A percentile compares a stretch with the other conserved stretches of the same genome.
Conservation (phyloP, 352 stramenopile genomes). For the Phytophthora hibernalis region DNA sequence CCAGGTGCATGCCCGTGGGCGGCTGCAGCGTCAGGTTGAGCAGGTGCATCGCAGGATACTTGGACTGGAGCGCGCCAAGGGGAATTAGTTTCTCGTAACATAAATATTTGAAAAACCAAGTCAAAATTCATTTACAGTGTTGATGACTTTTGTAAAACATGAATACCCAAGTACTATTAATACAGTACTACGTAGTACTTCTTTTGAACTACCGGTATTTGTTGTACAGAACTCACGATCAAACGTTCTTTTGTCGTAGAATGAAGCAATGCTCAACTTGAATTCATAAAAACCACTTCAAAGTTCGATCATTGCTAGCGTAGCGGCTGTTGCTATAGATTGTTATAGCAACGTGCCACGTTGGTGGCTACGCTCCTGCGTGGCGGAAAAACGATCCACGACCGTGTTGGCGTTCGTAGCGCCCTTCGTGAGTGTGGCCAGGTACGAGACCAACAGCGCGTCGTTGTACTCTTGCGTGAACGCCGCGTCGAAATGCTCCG, state of each 20-base stretch:
- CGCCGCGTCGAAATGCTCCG: constrained; percentile 71
- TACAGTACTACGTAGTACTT: too few species aligned
- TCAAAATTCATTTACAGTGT: too few species aligned
- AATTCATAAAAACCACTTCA: constrained; percentile 30
- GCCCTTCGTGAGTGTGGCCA: constrained; percentile 87
- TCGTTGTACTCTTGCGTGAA: constrained; percentile 90
- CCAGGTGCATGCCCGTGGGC: constrained; percentile 80
- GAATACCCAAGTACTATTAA: too few species aligned
- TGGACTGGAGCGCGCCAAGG: constrained; percentile 8
- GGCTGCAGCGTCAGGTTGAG: constrained; percentile 91
- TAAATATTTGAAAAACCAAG: too few species aligned
- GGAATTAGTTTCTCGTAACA: too few species aligned
- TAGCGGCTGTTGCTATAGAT: constrained; percentile 10
- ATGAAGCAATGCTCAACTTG: constrained; percentile 8
- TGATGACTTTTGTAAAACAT: too few species aligned
- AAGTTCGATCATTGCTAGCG: constrained; percentile 6
- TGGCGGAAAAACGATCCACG: constrained; percentile 78
- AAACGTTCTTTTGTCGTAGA: not conserved
- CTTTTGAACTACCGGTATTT: too few species aligned
- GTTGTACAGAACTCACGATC: too few species aligned
- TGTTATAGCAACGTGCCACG: constrained; percentile 59
- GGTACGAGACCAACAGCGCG: constrained; percentile 80
- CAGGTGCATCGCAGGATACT: constrained; percentile 70
- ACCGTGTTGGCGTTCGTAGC: constrained; percentile 80
- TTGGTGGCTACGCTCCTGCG: constrained; percentile 75